Evolutionary conservation across 805 yeast species (phyloP).

Genomic region (Teunomyces barrocoloradensis): DNA sequence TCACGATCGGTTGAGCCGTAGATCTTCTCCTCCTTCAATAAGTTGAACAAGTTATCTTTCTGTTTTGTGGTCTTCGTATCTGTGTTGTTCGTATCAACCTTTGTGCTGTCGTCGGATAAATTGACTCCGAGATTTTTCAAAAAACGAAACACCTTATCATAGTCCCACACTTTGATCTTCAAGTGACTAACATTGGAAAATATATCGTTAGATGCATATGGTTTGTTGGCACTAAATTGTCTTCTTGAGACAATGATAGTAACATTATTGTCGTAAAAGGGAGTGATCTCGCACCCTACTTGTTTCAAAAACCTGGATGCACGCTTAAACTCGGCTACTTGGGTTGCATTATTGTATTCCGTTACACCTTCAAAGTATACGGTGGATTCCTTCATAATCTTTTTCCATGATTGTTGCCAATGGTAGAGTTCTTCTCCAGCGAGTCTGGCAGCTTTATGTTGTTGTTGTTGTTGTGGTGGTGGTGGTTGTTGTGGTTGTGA

Average conservation of each 20-base stretch:
- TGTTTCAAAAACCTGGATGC: slow-evolving; percentile 44
- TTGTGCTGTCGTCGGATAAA: slow-evolving; percentile 4
- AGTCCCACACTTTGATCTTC: slow-evolving; percentile 81
- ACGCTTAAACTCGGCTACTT: slow-evolving; percentile 38
- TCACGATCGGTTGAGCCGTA: slow-evolving; percentile 89
- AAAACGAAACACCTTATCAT: slow-evolving; percentile 80
- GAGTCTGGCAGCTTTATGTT: slow-evolving; percentile 18
- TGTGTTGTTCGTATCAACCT: not conserved
- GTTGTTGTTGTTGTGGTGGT: slow-evolving; percentile 2
- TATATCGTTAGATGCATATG: slow-evolving; percentile 56
- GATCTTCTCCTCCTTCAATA: slow-evolving; percentile 79
- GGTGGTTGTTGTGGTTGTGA: not conserved
- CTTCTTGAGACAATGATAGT: slow-evolving; percentile 81
- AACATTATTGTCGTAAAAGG: slow-evolving; percentile 51
- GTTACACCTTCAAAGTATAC: slow-evolving; percentile 61
- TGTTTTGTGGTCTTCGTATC: slow-evolving; percentile 6
- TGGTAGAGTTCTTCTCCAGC: slow-evolving; percentile 47
- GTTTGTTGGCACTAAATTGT: slow-evolving; percentile 36
- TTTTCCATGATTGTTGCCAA: slow-evolving; percentile 68
- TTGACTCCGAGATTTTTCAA: slow-evolving; percentile 55
- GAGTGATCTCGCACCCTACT: slow-evolving; percentile 47
- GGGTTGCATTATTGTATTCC: slow-evolving; percentile 31
- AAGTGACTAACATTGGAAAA: slow-evolving; percentile 58
- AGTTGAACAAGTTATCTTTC: slow-evolving; percentile 35
- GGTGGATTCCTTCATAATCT: slow-evolving; percentile 55